Evolutionary conservation across 2,329 filamentous ascomycete genomes (phyloP).

Genomic region (Didymella arachidicola): DNA sequence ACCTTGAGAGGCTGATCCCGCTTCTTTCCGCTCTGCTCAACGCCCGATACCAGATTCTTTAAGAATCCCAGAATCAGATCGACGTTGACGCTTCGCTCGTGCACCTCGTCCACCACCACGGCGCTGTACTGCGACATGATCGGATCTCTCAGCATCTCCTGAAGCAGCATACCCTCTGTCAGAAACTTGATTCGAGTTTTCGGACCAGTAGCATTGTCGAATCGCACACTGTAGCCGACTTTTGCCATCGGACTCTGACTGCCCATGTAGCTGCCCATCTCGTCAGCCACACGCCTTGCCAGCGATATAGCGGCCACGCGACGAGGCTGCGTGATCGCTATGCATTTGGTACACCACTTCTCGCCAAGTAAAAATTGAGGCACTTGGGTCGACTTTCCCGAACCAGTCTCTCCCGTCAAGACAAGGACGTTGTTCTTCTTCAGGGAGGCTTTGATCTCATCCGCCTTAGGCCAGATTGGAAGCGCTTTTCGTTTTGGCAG

Average conservation of each 20-base stretch:
- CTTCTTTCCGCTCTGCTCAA: conserved; percentile 71
- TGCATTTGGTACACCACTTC: conserved; percentile 78
- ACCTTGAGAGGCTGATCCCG: conserved; percentile 73
- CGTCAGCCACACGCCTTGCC: conserved; percentile 84
- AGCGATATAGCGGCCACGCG: conserved; percentile 92
- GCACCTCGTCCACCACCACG: conserved; percentile 93
- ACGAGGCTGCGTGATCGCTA: conserved; percentile 93
- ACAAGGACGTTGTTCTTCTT: conserved; percentile 76
- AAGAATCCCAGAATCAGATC: conserved; percentile 90
- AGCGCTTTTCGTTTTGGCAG: conserved; percentile 68
- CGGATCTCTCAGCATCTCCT: conserved; percentile 89
- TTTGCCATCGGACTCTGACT: conserved; percentile 65
- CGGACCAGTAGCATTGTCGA: conserved; percentile 84
- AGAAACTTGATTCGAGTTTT: conserved; percentile 91
- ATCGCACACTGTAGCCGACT: conserved; percentile 94
- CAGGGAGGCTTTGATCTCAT: conserved; percentile 72
- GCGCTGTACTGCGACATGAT: conserved; percentile 85
- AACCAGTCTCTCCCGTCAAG: conserved; percentile 91
- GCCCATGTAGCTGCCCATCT: conserved; percentile 73
- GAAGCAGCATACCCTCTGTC: conserved; percentile 94
- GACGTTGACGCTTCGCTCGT: conserved; percentile 94
- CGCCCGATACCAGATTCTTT: conserved; percentile 73
- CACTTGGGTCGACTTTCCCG: conserved; percentile 95
- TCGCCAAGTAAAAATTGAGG: conserved; percentile 87
- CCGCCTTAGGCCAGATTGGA: conserved; percentile 79